Percentiles rank a stretch among this genome's conserved stretches.
phyloP scores from a whole-genome alignment of 768 basidiomycete genomes.

The Tricholoma furcatifolium region DNA sequence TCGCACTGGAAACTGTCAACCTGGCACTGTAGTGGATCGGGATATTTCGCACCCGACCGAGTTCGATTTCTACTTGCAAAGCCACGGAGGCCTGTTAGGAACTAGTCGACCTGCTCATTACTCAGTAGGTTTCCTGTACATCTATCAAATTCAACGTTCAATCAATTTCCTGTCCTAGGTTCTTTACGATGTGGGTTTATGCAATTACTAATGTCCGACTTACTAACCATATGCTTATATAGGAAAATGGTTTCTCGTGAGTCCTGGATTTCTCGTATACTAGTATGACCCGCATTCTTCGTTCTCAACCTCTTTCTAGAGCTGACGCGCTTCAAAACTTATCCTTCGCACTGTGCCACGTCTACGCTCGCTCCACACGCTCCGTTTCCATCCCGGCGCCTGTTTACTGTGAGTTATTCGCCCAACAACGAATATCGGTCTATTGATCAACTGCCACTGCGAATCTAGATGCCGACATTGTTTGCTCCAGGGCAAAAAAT shows the following conservation, averaged over 20 bases:
- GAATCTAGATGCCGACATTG: slow-evolving; percentile 27
- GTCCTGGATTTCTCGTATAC: slow-evolving; percentile 13
- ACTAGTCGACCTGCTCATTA: slow-evolving; percentile 60
- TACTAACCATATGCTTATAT: neutral
- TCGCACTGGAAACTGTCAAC: slow-evolving; percentile 68
- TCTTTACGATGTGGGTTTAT: slow-evolving; percentile 38
- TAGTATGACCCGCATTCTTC: too few species aligned
- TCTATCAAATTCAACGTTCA: neutral
- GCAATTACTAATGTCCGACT: neutral
- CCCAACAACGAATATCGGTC: too few species aligned
- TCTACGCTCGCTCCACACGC: slow-evolving; percentile 71
- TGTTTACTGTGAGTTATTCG: slow-evolving; percentile 61
- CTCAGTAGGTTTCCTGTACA: slow-evolving; percentile 28
- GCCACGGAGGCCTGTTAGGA: slow-evolving; percentile 75
- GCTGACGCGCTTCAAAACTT: slow-evolving; percentile 62
- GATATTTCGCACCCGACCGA: slow-evolving; percentile 72
- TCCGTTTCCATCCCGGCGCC: slow-evolving; percentile 84
- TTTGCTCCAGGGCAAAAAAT: slow-evolving; percentile 77
- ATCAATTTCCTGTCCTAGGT: slow-evolving; percentile 24
- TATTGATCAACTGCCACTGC: too few species aligned
- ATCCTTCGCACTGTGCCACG: slow-evolving; percentile 59
- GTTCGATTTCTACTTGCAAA: slow-evolving; percentile 78
- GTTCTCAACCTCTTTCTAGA: slow-evolving; percentile 23
- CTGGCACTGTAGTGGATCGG: slow-evolving; percentile 76
- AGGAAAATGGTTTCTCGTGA: slow-evolving; percentile 64